A percentile compares a stretch with the other conserved stretches of the same genome.
These are phyloP conservation scores for Cruciata laevipes DNA, from an alignment of 257 asterid species.

Conservation along the genomic window DNA sequence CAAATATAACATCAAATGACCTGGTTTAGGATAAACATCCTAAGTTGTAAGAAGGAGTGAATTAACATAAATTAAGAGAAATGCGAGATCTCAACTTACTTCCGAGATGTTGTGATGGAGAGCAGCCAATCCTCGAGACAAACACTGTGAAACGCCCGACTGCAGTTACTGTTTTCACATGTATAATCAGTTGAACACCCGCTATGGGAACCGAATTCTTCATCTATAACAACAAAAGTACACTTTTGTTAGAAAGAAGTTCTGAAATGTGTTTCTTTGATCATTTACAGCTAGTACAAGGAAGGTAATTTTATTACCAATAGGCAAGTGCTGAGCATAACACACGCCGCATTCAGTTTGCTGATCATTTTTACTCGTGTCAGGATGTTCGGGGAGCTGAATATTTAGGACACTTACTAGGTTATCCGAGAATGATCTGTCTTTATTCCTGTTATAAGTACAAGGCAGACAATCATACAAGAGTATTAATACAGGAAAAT, in stretches of 20 bases:
- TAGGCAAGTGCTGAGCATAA: constrained; percentile 72
- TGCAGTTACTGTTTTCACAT: constrained; percentile 69
- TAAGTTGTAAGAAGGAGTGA: too few relatives aligned
- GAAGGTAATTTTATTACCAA: constrained; percentile 31
- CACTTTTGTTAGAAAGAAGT: constrained; percentile 14
- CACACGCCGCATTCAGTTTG: constrained; percentile 82
- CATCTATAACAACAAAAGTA: constrained; percentile 39
- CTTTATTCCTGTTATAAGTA: constrained; percentile 41
- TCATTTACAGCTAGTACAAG: neutral
- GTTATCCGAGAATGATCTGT: constrained; percentile 48
- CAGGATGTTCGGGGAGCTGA: constrained; percentile 46
- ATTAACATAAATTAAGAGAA: constrained; percentile 7
- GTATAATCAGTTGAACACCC: constrained; percentile 66
- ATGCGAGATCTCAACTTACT: constrained; percentile 38
- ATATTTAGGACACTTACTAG: constrained; percentile 42
- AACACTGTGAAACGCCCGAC: constrained; percentile 60
- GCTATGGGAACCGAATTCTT: constrained; percentile 68
- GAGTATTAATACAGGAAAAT: neutral
- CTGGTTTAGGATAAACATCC: constrained; percentile 6
- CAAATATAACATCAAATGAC: constrained; percentile 26
- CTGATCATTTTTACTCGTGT: constrained; percentile 39
- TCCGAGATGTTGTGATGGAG: constrained; percentile 75
- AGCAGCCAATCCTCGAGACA: constrained; percentile 83
- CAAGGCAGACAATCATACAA: neutral
- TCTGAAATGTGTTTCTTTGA: neutral